Percentiles rank a stretch among this genome's conserved stretches.
Evolutionary conservation across 768 basidiomycete species (phyloP).

Genomic region (Rhodotorula babjevae): DNA sequence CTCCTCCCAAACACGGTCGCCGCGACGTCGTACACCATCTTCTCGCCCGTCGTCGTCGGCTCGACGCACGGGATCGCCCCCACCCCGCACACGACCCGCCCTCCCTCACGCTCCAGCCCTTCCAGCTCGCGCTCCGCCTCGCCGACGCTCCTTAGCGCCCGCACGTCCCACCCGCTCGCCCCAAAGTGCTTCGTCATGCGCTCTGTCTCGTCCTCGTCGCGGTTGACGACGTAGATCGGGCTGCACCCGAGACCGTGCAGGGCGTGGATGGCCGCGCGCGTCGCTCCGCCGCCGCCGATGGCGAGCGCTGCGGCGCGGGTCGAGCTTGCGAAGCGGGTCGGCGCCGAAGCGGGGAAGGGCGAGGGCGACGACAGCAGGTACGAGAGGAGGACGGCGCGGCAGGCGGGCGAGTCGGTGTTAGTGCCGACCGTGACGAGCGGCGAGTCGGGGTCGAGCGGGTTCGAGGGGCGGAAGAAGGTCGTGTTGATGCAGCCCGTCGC

Average conservation of each 20-base stretch:
- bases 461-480: not conserved
- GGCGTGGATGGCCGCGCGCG: not conserved
- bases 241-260: not conserved
- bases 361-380: not conserved
- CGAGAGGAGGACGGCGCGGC: not conserved
- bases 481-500: conserved; percentile 3
- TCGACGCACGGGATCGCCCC: not conserved
- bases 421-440: not conserved
- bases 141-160: not conserved
- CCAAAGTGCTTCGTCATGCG: not conserved
- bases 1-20: not conserved
- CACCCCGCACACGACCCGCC: not conserved
- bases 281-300: conserved; percentile 3
- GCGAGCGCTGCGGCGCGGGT: not conserved
- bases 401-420: conserved; percentile 1
- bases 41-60: not conserved
- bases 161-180: not conserved
- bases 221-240: not conserved
- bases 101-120: not conserved
- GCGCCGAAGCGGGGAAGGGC: not conserved
- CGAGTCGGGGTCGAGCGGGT: not conserved
- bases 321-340: not conserved
- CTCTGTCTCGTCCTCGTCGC: not conserved
- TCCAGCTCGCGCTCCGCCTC: not conserved
- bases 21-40: not conserved